These are phyloP conservation scores for Paramecium octaurelia DNA, from an alignment of 73 alveolate genomes.

Conservation along the genomic window DNA sequence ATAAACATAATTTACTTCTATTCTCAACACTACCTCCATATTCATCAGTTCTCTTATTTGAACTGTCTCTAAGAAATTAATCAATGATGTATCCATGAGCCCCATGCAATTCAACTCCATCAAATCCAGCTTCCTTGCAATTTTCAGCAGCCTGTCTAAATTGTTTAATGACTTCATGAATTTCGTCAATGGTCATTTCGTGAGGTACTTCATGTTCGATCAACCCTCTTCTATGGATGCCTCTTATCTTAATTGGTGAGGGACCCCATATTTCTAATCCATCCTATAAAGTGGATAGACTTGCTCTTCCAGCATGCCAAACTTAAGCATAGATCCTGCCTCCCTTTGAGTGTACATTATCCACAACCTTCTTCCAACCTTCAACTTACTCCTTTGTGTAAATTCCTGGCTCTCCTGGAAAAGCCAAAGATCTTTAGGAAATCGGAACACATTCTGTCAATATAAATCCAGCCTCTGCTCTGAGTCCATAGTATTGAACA, in stretches of 20 bases:
- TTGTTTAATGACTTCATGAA: slow-evolving; percentile 60
- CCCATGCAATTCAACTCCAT: slow-evolving; percentile 79
- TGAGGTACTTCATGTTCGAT: slow-evolving; percentile 49
- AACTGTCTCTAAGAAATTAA: slow-evolving; percentile 59
- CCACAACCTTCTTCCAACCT: slow-evolving; percentile 60
- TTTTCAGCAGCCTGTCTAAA: slow-evolving; percentile 73
- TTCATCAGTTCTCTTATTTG: slow-evolving; percentile 77
- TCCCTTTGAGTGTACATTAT: slow-evolving; percentile 53
- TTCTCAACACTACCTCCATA: slow-evolving; percentile 81
- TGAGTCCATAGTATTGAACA: slow-evolving; percentile 16
- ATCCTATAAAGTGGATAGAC: not conserved
- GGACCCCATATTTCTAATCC: slow-evolving; percentile 51
- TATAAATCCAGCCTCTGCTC: slow-evolving; percentile 57
- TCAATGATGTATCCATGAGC: slow-evolving; percentile 72
- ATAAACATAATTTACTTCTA: slow-evolving; percentile 69
- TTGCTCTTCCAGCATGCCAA: slow-evolving; percentile 64
- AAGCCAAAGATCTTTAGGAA: not conserved
- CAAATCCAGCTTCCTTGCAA: slow-evolving; percentile 84
- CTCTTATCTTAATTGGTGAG: slow-evolving; percentile 49
- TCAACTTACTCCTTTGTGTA: slow-evolving; percentile 49
- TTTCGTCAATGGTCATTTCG: slow-evolving; percentile 48
- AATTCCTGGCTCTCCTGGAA: slow-evolving; percentile 64
- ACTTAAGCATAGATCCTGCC: slow-evolving; percentile 48
- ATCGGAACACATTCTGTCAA: slow-evolving; percentile 58
- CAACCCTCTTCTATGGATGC: slow-evolving; percentile 12